Base-by-base conservation (phyloP, 805 yeast genomes). In the Starmerella vaccinii region DNA sequence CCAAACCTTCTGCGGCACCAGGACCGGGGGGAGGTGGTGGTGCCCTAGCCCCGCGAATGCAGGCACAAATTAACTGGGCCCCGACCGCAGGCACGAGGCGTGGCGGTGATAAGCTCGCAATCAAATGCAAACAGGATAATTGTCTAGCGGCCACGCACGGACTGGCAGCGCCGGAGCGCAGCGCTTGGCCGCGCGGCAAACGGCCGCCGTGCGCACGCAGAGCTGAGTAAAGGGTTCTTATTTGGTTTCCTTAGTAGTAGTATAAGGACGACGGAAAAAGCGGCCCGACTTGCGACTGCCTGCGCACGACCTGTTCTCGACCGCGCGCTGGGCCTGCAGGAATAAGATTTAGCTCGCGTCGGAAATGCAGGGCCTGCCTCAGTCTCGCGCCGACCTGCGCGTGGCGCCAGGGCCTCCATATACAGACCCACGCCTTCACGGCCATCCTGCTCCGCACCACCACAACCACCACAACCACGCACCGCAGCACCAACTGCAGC, bases 321-420 rank as follows among this genome's bases (percentile, higher is more conserved):
- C n/a, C n/a, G n/a, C n/a, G 32, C 13, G 32, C 32, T 27, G 32
- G 32, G 32, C 32, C 32, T 27, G 32, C 12, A 13, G 13, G 39
- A 19, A 21, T 38, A 38, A 22, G 27, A 19, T 22, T 38, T 38
- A 38, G 27, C 41, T 38, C 27, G 18, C 18, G n/a, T 8, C 27
- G 16, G 27, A 19, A 19, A 38, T 38, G 41, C 41, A 38, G 41
- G 41, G 41, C 27, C 41, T 15, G 41, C 41, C 41, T 13, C 27
- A 19, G 41, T 38, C 41, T 6, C 41, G 7, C 41, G 27, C 41
- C 22, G 41, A 38, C 16, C 41, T 38, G 27, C 26, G 41, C 7
- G 16, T 19, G 16, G 27, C 41, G 27, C 41, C 26, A 27, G 27
- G 41, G 16, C 41, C 27, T 18, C 41, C 41, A 4, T 13, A 38